A percentile compares a stretch with the other conserved stretches of the same genome.
These are phyloP conservation scores for Abrus pulchellus DNA, from an alignment of 306 rosid species.

Conservation along the genomic window DNA sequence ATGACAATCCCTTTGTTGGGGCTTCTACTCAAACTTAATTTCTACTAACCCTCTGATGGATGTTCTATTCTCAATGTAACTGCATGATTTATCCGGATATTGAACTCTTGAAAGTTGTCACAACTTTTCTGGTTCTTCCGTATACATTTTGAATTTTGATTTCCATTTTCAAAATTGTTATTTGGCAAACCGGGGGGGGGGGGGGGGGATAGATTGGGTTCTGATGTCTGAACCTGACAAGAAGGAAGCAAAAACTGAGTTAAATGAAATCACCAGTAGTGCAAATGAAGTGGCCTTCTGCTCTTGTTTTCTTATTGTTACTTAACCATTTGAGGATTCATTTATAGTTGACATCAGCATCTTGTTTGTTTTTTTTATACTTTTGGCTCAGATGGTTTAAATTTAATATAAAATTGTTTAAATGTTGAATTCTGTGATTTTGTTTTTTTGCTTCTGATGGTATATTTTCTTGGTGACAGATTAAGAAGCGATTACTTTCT, in stretches of 20 bases:
- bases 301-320: not conserved
- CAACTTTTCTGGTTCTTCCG: not conserved
- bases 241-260: not conserved
- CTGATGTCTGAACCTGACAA: not conserved
- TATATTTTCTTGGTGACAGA: slow-evolving; percentile 57
- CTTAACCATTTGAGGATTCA: not conserved
- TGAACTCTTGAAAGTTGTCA: not conserved
- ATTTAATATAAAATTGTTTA: not conserved
- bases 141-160: not conserved
- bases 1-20: not conserved
- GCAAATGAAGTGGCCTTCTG: slow-evolving; percentile 10
- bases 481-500: slow-evolving; percentile 72
- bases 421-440: not conserved
- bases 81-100: not conserved
- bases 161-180: not conserved
- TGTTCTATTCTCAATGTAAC: not conserved
- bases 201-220: not conserved
- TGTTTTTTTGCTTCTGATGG: slow-evolving; percentile 37
- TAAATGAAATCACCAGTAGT: not conserved
- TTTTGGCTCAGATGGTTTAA: slow-evolving; percentile 29
- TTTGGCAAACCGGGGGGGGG: not conserved
- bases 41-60: not conserved
- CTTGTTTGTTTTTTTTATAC: slow-evolving; percentile 1
- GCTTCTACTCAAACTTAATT: slow-evolving; percentile 9
- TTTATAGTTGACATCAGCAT: not conserved